Base-by-base conservation (phyloP, 345 rosid genomes). In the Salix viminalis region DNA sequence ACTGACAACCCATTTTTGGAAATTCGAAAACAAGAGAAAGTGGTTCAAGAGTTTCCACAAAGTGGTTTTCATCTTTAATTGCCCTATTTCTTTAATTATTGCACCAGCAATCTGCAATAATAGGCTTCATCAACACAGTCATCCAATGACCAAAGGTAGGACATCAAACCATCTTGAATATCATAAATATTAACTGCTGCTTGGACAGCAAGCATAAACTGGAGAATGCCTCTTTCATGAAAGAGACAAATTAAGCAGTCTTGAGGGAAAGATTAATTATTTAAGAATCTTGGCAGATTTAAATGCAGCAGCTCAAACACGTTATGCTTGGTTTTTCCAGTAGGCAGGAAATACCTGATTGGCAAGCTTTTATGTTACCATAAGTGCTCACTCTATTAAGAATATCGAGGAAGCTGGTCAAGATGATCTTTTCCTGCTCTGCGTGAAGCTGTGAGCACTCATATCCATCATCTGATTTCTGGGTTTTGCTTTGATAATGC, bases 351-450 rank as follows among this genome's bases (percentile, higher is more conserved):
- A 76, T 32, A 34, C 7, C 30, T 30, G 10, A 70, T 24, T 66
- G 18, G 44, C 14, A 69, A 81, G 91, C 95, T 78, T 87, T 84
- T 68, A 83, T 80, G 83, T 84, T 88, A 32, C 85, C 89, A 69
- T 83, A 77, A 75, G 78, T 84, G 32, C 85, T 80, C 36, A 90
- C 83, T 61, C 81, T 81, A 76, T 86, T 83, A 54, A 91, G 92
- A 77, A 71, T 83, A 81, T 88, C 94, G 58, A 85, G 82, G 74
- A 88, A 87, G 41, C 65, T 75, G 65, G 83, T 86, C 83, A 90
- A 83, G 68, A 88, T 72, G 58, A 84, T 84, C 78, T 79, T 88
- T 81, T 90, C 92, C 75, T 91, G 88, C 70, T 85, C 90, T 28
- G 84, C 82, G 61, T 89, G 88, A 44, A 80, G 36, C 80, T 72